phyloP scores from a whole-genome alignment of 1,284 basidiomycete species.

The Microbotryum saponariae region DNA sequence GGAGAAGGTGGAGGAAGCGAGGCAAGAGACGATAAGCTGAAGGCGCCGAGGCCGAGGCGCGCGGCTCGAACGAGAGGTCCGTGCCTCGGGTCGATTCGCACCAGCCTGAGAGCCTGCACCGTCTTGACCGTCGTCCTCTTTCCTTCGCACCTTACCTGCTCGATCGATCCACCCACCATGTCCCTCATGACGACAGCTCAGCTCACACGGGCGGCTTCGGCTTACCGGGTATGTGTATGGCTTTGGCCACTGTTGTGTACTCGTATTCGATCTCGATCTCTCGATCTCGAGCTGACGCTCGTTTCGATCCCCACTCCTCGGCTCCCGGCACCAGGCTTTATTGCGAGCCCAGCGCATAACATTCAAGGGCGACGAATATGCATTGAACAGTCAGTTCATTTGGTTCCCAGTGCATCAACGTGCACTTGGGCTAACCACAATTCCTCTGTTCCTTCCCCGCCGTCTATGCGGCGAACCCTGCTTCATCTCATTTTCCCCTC shows the following conservation, averaged over 20 bases:
- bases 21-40: too few relatives aligned
- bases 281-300: background rate
- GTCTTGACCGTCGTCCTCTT: too few relatives aligned
- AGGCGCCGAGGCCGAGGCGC: too few relatives aligned
- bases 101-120: too few relatives aligned
- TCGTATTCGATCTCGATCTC: background rate
- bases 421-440: background rate
- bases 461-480: too few relatives aligned
- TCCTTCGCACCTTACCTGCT: too few relatives aligned
- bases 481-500: too few relatives aligned
- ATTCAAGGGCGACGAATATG: slow-evolving; percentile 29
- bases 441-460: too few relatives aligned
- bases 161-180: slow-evolving; percentile 2
- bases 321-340: slow-evolving; percentile 16
- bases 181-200: slow-evolving; percentile 21
- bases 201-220: slow-evolving; percentile 25
- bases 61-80: too few relatives aligned
- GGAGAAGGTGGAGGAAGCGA: too few relatives aligned
- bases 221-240: slow-evolving; percentile 20
- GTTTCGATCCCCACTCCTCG: background rate
- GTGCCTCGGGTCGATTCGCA: too few relatives aligned
- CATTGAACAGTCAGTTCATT: slow-evolving; percentile 12
- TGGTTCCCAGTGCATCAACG: background rate
- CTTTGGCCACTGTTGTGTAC: background rate
- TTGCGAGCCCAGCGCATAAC: slow-evolving; percentile 27